Conservation (phyloP, 2,329 filamentous ascomycete species). For the Aureobasidium sp. region DNA sequence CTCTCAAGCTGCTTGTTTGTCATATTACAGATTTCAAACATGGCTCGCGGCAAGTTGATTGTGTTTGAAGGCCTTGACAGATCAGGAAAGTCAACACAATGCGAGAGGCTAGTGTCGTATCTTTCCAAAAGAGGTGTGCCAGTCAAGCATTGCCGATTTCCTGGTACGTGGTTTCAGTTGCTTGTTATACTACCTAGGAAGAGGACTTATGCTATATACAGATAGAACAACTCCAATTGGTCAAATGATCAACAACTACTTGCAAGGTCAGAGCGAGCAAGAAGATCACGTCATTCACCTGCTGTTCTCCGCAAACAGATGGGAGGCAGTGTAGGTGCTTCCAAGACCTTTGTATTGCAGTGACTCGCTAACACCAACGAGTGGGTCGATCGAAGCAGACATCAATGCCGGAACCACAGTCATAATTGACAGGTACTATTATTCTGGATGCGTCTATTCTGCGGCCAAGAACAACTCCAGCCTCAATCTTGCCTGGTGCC, state of each 20-base stretch:
- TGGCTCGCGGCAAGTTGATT: conserved; percentile 56
- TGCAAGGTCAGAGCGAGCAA: conserved; percentile 61
- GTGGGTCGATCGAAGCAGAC: conserved; percentile 28
- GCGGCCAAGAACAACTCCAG: conserved; percentile 71
- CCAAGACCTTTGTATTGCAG: background rate
- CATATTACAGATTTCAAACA: background rate
- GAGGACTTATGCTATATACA: conserved; percentile 26
- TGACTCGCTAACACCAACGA: conserved; percentile 15
- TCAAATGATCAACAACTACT: conserved; percentile 75
- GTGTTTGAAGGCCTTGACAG: conserved; percentile 84
- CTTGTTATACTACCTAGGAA: background rate
- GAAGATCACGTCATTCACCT: conserved; percentile 87
- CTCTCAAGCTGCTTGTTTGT: background rate
- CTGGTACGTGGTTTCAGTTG: conserved; percentile 38
- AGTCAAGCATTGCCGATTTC: conserved; percentile 56
- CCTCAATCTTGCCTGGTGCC: conserved; percentile 69
- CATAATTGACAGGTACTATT: conserved; percentile 88
- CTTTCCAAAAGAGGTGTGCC: conserved; percentile 43
- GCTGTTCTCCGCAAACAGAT: conserved; percentile 82
- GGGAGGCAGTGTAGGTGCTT: conserved; percentile 52
- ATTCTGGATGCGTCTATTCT: conserved; percentile 87
- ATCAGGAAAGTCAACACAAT: conserved; percentile 89
- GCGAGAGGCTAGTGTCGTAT: conserved; percentile 52
- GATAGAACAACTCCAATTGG: conserved; percentile 79
- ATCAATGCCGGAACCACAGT: conserved; percentile 63